Conservation (phyloP, 108 stramenopile genomes). For the Nitzschia palea region DNA sequence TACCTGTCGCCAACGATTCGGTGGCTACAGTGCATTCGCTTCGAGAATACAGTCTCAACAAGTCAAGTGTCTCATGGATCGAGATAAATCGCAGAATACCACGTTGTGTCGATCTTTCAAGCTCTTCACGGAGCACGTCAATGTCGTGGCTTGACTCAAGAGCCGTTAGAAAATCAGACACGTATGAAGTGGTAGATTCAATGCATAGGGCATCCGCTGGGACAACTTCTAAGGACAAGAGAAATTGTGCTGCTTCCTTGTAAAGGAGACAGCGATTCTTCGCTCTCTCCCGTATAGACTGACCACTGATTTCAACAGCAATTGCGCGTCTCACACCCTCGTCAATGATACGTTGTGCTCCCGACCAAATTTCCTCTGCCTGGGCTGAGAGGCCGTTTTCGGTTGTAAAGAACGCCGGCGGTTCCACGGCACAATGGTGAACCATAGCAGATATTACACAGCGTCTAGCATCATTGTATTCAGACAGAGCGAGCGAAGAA, state of each 20-base stretch:
- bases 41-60: constrained; percentile 4
- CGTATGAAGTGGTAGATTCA: constrained; percentile 13
- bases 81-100: constrained; percentile 49
- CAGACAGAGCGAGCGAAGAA: constrained; percentile 43
- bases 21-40: constrained; percentile 22
- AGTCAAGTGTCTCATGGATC: constrained; percentile 33
- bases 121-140: constrained; percentile 27
- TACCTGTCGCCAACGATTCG: constrained; percentile 43
- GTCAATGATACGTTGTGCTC: constrained; percentile 64
- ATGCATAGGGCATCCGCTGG: constrained; percentile 6
- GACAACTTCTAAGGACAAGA: constrained; percentile 13
- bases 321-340: constrained; percentile 51
- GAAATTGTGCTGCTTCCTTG: constrained; percentile 17
- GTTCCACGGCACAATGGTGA: constrained; percentile 37
- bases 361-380: constrained; percentile 37
- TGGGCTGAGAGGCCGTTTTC: constrained; percentile 17
- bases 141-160: constrained; percentile 38
- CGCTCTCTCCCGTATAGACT: constrained; percentile 18
- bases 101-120: constrained; percentile 41
- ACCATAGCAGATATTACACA: constrained; percentile 50
- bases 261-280: constrained; percentile 13
- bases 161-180: constrained; percentile 27
- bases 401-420: not conserved
- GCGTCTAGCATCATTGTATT: constrained; percentile 43
- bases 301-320: not conserved